A percentile compares a stretch with the other conserved stretches of the same genome.
These are phyloP conservation scores for Fusarium sp. DNA, from an alignment of 2,329 filamentous ascomycete genomes.

Conservation along the genomic window DNA sequence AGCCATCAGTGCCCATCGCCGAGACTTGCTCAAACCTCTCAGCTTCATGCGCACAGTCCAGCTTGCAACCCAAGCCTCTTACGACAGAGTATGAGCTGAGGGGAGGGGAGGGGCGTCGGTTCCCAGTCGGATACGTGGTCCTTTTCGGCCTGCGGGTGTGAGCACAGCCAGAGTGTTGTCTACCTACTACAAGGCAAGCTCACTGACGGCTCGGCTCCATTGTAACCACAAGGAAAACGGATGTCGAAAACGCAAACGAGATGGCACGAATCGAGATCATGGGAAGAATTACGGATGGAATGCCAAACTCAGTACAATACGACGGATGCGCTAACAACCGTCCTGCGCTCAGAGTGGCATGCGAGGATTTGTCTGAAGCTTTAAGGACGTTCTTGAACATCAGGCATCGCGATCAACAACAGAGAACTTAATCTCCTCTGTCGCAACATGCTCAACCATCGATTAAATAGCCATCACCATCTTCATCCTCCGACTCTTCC, in stretches of 20 bases:
- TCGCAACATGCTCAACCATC: slow-evolving; percentile 76
- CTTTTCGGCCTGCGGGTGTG: slow-evolving; percentile 50
- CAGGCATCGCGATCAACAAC: slow-evolving; percentile 90
- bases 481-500: not conserved
- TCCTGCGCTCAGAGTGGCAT: slow-evolving; percentile 76
- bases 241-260: slow-evolving; percentile 76
- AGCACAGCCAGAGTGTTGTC: slow-evolving; percentile 98
- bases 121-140: not conserved
- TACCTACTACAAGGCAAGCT: slow-evolving; percentile 92
- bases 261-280: slow-evolving; percentile 73
- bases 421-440: slow-evolving; percentile 94
- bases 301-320: slow-evolving; percentile 76
- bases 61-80: not conserved
- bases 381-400: slow-evolving; percentile 99
- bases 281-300: slow-evolving; percentile 71
- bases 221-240: slow-evolving; percentile 73
- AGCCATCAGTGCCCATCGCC: rapidly evolving
- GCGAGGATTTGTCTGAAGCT: slow-evolving; percentile 88
- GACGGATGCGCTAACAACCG: slow-evolving; percentile 76
- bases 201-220: slow-evolving; percentile 84
- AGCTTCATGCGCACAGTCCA: rapidly evolving
- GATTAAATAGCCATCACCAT: slow-evolving; percentile 74
- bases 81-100: too few species aligned
- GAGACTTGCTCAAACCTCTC: rapidly evolving
- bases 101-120: too few species aligned